Evolutionary conservation across 768 basidiomycete genomes (phyloP).

Genomic region (Tylopilus rubrobrunneus): DNA sequence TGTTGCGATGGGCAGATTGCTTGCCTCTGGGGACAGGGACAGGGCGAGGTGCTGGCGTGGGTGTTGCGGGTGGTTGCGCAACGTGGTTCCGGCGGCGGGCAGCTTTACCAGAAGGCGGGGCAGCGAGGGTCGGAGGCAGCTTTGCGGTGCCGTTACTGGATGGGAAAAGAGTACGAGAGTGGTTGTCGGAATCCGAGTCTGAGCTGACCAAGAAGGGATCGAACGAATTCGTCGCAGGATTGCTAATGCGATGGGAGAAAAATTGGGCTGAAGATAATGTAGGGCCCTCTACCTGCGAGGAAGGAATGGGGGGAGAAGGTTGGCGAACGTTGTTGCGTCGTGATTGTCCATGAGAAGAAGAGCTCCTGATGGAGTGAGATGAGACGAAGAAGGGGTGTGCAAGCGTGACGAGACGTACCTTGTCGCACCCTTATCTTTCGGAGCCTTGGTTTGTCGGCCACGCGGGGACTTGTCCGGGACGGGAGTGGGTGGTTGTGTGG

Average conservation of each 20-base stretch:
- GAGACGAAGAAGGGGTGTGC: background rate
- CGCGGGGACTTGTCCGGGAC: constrained; percentile 29
- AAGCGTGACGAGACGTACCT: constrained; percentile 34
- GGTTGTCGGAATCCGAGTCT: constrained; percentile 37
- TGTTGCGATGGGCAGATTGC: constrained; percentile 17
- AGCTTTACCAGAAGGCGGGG: constrained; percentile 52
- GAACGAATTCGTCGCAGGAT: constrained; percentile 38
- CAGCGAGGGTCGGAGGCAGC: constrained; percentile 39
- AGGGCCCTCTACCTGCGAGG: constrained; percentile 69
- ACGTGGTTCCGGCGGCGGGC: constrained; percentile 52
- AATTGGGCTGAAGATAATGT: constrained; percentile 20
- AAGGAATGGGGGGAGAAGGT: constrained; percentile 54
- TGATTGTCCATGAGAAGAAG: constrained; percentile 40
- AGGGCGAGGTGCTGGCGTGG: constrained; percentile 38
- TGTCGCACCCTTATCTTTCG: constrained; percentile 40
- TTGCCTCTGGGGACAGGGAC: constrained; percentile 46
- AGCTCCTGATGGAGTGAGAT: constrained; percentile 34
- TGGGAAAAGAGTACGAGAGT: constrained; percentile 32
- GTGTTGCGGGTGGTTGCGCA: constrained; percentile 30
- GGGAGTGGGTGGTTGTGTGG: constrained; percentile 14
- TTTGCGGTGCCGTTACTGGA: constrained; percentile 17
- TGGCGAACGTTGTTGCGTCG: constrained; percentile 56
- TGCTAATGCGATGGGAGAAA: constrained; percentile 24
- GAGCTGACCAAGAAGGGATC: constrained; percentile 51
- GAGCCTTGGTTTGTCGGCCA: constrained; percentile 35